These are phyloP conservation scores for Pythium inflatum DNA, from an alignment of 352 stramenopile species.

Conservation along the genomic window DNA sequence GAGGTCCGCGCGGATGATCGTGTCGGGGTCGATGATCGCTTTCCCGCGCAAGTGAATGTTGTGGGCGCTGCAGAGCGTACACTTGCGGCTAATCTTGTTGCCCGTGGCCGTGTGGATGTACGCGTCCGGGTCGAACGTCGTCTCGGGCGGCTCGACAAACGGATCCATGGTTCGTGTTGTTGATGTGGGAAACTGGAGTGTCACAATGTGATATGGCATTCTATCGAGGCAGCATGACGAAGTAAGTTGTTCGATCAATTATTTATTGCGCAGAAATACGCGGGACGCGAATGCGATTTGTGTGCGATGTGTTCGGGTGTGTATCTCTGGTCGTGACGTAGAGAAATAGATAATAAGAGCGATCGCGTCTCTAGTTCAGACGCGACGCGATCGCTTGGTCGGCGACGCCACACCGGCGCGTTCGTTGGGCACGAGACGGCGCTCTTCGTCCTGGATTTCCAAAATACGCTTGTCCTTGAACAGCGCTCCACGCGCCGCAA, in stretches of 20 bases:
- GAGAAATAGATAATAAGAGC: slow-evolving; percentile 10
- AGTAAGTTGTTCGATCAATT: no score
- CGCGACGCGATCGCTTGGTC: slow-evolving; percentile 55
- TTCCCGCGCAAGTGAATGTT: slow-evolving; percentile 76
- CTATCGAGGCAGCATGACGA: no score
- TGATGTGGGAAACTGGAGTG: no score
- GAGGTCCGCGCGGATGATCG: slow-evolving; percentile 80
- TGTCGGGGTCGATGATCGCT: slow-evolving; percentile 73
- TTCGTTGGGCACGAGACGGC: slow-evolving; percentile 62
- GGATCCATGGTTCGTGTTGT: slow-evolving; percentile 44
- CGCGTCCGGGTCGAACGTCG: slow-evolving; percentile 35
- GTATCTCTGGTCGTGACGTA: no score
- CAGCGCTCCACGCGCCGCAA: slow-evolving; percentile 35
- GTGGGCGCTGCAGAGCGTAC: slow-evolving; percentile 43
- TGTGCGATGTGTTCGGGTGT: no score
- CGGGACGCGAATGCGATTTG: no score
- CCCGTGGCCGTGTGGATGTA: slow-evolving; percentile 48
- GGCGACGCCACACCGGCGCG: slow-evolving; percentile 44
- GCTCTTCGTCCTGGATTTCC: slow-evolving; percentile 78
- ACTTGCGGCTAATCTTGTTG: slow-evolving; percentile 51
- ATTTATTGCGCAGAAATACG: no score
- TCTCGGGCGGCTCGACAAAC: slow-evolving; percentile 35
- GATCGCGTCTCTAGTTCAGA: background rate
- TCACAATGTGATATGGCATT: no score
- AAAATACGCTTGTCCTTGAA: slow-evolving; percentile 79